A percentile compares a stretch with the other conserved stretches of the same genome.
These are phyloP conservation scores for Botrytis cinerea DNA, from an alignment of 2,329 filamentous ascomycete species.

Conservation along the genomic window DNA sequence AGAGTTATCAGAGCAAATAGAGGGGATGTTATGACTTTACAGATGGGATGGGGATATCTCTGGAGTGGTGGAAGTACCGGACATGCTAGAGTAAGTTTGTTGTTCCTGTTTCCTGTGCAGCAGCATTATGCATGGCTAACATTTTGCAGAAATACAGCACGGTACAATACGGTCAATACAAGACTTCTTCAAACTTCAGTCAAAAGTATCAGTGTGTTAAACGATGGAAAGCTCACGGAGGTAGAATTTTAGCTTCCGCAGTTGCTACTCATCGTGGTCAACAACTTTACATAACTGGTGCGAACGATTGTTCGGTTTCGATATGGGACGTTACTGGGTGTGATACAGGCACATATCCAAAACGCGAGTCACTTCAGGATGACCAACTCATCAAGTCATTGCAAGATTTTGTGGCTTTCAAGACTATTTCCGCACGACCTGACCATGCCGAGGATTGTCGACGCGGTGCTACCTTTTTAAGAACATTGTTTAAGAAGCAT, in stretches of 20 bases:
- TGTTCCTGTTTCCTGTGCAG: background rate
- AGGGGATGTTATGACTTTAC: slow-evolving; percentile 82
- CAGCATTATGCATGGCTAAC: background rate
- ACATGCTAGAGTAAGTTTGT: slow-evolving; percentile 70
- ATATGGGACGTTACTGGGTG: slow-evolving; percentile 74
- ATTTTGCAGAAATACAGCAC: slow-evolving; percentile 62
- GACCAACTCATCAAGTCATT: slow-evolving; percentile 70
- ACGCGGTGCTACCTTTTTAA: slow-evolving; percentile 86
- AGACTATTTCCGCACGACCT: slow-evolving; percentile 83
- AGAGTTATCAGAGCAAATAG: slow-evolving; percentile 80
- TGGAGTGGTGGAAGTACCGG: slow-evolving; percentile 91
- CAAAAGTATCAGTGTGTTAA: slow-evolving; percentile 80
- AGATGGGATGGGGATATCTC: slow-evolving; percentile 80
- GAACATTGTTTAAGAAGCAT: slow-evolving; percentile 86
- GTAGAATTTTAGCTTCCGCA: slow-evolving; percentile 83
- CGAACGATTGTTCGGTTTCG: slow-evolving; percentile 85
- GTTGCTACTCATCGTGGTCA: slow-evolving; percentile 68
- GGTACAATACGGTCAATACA: slow-evolving; percentile 61
- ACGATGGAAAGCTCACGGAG: slow-evolving; percentile 80
- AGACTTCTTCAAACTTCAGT: slow-evolving; percentile 56
- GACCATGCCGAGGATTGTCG: slow-evolving; percentile 91
- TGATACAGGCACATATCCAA: slow-evolving; percentile 33
- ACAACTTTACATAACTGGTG: slow-evolving; percentile 89
- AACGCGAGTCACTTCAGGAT: slow-evolving; percentile 42
- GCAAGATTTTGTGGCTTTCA: slow-evolving; percentile 85